A percentile compares a stretch with the other conserved stretches of the same genome.
phyloP scores from a whole-genome alignment of 352 stramenopile genomes.

The Pythium aphanidermatum region DNA sequence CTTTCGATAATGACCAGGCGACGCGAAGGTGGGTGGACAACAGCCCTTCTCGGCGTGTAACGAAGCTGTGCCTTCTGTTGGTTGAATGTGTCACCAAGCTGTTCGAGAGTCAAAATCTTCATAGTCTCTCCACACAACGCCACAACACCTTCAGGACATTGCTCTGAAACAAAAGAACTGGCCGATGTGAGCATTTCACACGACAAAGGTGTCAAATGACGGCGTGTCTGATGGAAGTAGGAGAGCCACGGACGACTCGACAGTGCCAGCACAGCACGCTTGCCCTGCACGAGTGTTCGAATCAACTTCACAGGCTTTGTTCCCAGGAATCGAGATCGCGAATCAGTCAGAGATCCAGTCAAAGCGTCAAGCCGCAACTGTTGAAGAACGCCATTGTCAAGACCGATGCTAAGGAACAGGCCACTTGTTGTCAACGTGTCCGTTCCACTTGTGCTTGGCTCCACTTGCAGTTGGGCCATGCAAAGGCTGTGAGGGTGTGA shows the following conservation, averaged over 20 bases:
- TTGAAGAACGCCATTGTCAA: conserved; percentile 96
- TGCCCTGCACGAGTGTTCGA: conserved; percentile 86
- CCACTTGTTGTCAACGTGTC: conserved; percentile 56
- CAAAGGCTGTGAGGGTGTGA: conserved; percentile 83
- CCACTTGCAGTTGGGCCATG: conserved; percentile 71
- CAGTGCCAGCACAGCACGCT: conserved; percentile 91
- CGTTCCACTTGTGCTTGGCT: conserved; percentile 38
- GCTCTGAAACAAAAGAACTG: conserved; percentile 94
- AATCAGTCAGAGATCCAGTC: conserved; percentile 79
- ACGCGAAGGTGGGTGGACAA: conserved; percentile 81
- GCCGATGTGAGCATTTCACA: conserved; percentile 95
- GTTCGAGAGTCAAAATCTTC: conserved; percentile 96
- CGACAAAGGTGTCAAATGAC: conserved; percentile 93
- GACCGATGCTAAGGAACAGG: conserved; percentile 81
- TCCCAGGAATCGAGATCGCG: conserved; percentile 93
- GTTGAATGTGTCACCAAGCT: conserved; percentile 96
- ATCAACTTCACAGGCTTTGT: conserved; percentile 94
- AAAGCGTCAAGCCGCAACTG: conserved; percentile 87
- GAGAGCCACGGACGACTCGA: conserved; percentile 96
- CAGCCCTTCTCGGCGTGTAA: conserved; percentile 97
- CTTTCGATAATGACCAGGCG: conserved; percentile 96
- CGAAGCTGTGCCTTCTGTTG: conserved; percentile 92
- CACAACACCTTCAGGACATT: conserved; percentile 96
- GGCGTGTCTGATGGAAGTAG: conserved; percentile 88
- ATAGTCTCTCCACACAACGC: conserved; percentile 94